Percentiles rank a stretch among this genome's conserved stretches.
Evolutionary conservation across 2,329 filamentous ascomycete genomes (phyloP).

Genomic region (Aspergillus sp.): DNA sequence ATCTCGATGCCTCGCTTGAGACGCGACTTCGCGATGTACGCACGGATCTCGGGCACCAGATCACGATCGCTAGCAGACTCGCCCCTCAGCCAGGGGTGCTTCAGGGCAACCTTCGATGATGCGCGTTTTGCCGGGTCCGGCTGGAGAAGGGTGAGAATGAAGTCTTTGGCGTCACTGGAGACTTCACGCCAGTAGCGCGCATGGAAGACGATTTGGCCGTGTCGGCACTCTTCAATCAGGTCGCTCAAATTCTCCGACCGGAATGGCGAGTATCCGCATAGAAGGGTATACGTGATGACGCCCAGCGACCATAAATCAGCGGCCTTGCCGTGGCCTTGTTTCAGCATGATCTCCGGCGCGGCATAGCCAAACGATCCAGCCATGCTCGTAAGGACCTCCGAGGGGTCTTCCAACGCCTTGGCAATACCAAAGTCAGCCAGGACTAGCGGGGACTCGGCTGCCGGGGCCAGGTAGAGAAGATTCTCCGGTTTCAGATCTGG

Average conservation of each 20-base stretch:
- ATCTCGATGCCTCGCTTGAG: slow-evolving; percentile 90
- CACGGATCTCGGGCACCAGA: slow-evolving; percentile 91
- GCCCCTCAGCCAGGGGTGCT: slow-evolving; percentile 82
- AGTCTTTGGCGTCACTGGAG: slow-evolving; percentile 87
- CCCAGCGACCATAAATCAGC: slow-evolving; percentile 99
- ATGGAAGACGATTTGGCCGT: slow-evolving; percentile 80
- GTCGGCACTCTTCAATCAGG: slow-evolving; percentile 87
- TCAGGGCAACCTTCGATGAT: slow-evolving; percentile 69
- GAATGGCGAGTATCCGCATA: slow-evolving; percentile 98
- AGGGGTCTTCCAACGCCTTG: slow-evolving; percentile 86
- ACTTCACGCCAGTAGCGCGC: slow-evolving; percentile 98
- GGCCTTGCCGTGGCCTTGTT: slow-evolving; percentile 92
- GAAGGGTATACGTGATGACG: slow-evolving; percentile 95
- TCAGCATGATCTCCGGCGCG: slow-evolving; percentile 95
- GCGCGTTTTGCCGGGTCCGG: slow-evolving; percentile 67
- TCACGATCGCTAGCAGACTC: slow-evolving; percentile 91
- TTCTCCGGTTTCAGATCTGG: slow-evolving; percentile 96
- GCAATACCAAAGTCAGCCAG: slow-evolving; percentile 97
- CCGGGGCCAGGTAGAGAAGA: slow-evolving; percentile 78
- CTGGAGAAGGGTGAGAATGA: slow-evolving; percentile 74
- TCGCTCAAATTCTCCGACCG: slow-evolving; percentile 87
- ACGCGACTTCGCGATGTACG: slow-evolving; percentile 83
- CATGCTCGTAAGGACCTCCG: slow-evolving; percentile 94
- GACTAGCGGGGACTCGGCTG: slow-evolving; percentile 71
- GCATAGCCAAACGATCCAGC: slow-evolving; percentile 97